A percentile compares a stretch with the other conserved stretches of the same genome.
Conservation (phyloP, 2,329 filamentous ascomycete genomes). For the Trichoderma arundinaceum region DNA sequence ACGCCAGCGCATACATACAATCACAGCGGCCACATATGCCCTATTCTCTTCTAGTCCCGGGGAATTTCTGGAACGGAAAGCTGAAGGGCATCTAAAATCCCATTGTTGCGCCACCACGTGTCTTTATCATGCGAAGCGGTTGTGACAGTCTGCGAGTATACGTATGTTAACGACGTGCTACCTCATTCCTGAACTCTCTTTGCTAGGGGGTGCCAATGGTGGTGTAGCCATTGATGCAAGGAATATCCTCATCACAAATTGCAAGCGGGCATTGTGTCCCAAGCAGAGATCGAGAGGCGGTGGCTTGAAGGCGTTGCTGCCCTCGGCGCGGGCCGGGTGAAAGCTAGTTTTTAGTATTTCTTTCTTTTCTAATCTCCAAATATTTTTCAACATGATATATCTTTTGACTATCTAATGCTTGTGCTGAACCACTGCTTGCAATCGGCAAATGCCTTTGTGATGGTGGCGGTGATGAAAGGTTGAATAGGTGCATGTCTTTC, state of each 20-base stretch:
- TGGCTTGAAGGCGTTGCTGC: neutral
- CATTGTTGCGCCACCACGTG: conserved; percentile 28
- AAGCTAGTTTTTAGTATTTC: conserved; percentile 8
- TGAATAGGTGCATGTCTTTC: neutral
- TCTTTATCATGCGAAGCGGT: neutral
- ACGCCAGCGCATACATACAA: conserved; percentile 29
- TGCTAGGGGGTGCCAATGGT: neutral
- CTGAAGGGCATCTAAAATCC: neutral
- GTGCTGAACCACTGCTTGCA: neutral
- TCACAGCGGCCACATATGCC: neutral
- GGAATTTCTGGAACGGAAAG: neutral
- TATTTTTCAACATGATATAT: neutral
- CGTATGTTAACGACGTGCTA: neutral
- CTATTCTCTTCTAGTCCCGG: neutral
- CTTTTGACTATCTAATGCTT: neutral
- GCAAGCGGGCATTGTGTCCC: neutral
- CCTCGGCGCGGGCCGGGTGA: conserved; percentile 14
- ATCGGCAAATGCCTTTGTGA: neutral
- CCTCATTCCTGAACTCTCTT: neutral
- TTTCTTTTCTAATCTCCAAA: neutral
- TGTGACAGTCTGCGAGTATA: conserved; percentile 1
- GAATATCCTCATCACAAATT: neutral
- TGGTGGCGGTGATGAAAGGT: neutral
- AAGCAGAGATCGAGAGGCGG: conserved; percentile 3
- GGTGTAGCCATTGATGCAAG: neutral